Base-by-base conservation (phyloP, 108 stramenopile genomes). In the Cylindrotheca closterium region DNA sequence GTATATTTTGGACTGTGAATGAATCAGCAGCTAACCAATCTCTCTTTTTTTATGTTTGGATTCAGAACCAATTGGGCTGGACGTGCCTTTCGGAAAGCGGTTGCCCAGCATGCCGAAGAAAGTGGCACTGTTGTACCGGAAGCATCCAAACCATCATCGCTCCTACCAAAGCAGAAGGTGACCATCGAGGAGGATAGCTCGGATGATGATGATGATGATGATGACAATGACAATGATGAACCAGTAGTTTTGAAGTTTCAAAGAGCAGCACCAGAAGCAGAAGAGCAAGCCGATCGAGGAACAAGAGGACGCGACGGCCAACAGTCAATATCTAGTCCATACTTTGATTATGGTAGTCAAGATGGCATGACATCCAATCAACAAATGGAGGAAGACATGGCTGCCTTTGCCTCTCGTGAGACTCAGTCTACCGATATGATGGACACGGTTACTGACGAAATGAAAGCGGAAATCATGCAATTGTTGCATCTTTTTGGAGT, bases 401-500 rank as follows among this genome's bases (percentile, higher is more conserved):
- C 37, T 7, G 7, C 15, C 15, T 12, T 15, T 27, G 10, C 22
- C 0, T 29, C 28, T 47, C 7, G n/a, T 12, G 18, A 12, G 48
- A 62, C 24, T 30, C 17, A 50, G 25, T 50, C 0, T n/a, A 32
- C 31, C 24, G 52, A 31, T 27, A 42, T 32, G 51, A 79, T 83
- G 55, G 88, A 89, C 51, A 81, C 87, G 4, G 82, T 97, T 3
- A 93, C 96, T 19, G 95, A 98, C 34, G 97, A 97, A 69, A 98
- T 99, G 97, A 83, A 80, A 42, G 80, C 84, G 18, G 98, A 98
- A 30, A 81, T 97, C 3, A 81, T 96, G 62, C 74, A 81, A 3
- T 63, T 99, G 21, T 63, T 99, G 26, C 68, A 84, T 32, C 73
- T 96, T 18, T 97, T 97, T 63, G 99, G 97, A 2, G 74, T 99